phyloP scores from a whole-genome alignment of 306 rosid species.

The Mucuna pruriens region DNA sequence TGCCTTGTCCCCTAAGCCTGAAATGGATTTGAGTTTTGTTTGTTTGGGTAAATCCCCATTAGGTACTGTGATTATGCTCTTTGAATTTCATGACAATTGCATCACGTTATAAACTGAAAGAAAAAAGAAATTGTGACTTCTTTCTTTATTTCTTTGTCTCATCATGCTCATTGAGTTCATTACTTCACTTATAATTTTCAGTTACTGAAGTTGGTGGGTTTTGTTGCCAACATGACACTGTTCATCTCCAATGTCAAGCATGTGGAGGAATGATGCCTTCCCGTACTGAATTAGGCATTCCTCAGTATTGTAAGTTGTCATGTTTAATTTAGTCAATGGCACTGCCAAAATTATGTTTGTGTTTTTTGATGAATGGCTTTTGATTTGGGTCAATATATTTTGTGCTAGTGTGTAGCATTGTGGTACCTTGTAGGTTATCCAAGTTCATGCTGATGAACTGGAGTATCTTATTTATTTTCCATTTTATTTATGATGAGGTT shows the following conservation, averaged over 20 bases:
- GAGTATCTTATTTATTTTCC: conserved; percentile 22
- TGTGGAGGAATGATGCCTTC: conserved; percentile 99
- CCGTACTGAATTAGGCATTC: conserved; percentile 50
- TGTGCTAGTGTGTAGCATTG: conserved; percentile 15
- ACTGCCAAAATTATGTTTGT: not conserved
- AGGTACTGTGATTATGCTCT: not conserved
- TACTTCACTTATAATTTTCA: conserved; percentile 40
- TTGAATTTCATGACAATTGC: conserved; percentile 12
- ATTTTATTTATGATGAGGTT: conserved; percentile 29
- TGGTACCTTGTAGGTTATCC: conserved; percentile 15
- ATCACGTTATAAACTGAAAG: not conserved
- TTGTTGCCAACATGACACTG: conserved; percentile 61
- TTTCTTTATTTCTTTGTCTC: not conserved
- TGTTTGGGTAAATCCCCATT: not conserved
- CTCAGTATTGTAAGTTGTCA: conserved; percentile 79
- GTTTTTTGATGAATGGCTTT: conserved; percentile 10
- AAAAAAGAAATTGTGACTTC: not conserved
- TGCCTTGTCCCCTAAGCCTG: conserved; percentile 17
- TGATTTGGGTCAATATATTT: conserved; percentile 15
- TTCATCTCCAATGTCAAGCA: conserved; percentile 87
- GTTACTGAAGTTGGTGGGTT: conserved; percentile 69
- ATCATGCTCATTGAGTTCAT: conserved; percentile 29
- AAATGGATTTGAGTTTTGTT: conserved; percentile 1
- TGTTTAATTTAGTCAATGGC: conserved; percentile 31
- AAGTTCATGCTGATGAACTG: conserved; percentile 4